Base-by-base conservation (phyloP, 2,329 filamentous ascomycete genomes). In the Aspergillus amoenus region DNA sequence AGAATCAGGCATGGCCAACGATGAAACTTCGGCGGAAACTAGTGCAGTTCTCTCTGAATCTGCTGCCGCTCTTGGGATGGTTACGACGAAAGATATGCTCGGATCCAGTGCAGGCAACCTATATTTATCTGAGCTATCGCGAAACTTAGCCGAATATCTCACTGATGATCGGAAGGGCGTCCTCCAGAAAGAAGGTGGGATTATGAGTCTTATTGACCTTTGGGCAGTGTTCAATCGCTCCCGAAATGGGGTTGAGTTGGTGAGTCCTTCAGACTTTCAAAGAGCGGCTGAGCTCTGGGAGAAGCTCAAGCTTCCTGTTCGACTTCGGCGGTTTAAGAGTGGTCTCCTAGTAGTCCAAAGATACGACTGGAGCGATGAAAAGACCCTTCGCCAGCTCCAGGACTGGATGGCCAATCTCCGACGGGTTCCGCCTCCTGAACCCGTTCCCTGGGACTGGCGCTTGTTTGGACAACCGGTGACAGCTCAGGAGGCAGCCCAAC, bases 221-320 rank as follows among this genome's bases (percentile, higher is more conserved):
- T 97, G 92, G 92, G 91, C 92, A 27, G 86, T 95, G 62, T 97
- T 97, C 79, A 99, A 99, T 74, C 86, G 93, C 34, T 91, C 90
- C 30, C 85, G 93, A 53, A 93, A 93, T 51, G 94, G 93, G 7
- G 93, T 99, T 15, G 94, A 99, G 73, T 84, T 99, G 15, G 90
- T 97, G 50, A 96, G 91, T 63, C 94, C 94, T 0, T 80, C 86
- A 17, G 94, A 99, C 68, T 96, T 99, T 66, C 89, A 94, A 69
- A 93, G 93, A 69, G 94, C 94, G 1, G 91, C 91, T 0, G 82
- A 85, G 40, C 80, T 96, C 66, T 99, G 94, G 91, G 92, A 95
- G 68, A 89, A 86, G 61, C 80, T 99, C 17, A 89, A 87, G 66
- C 80, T 99, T 3, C 94, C 94, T 0, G 87, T 99, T 9, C 87